phyloP scores from a whole-genome alignment of 2,329 filamentous ascomycete genomes.

The Mariannaea elegans region DNA sequence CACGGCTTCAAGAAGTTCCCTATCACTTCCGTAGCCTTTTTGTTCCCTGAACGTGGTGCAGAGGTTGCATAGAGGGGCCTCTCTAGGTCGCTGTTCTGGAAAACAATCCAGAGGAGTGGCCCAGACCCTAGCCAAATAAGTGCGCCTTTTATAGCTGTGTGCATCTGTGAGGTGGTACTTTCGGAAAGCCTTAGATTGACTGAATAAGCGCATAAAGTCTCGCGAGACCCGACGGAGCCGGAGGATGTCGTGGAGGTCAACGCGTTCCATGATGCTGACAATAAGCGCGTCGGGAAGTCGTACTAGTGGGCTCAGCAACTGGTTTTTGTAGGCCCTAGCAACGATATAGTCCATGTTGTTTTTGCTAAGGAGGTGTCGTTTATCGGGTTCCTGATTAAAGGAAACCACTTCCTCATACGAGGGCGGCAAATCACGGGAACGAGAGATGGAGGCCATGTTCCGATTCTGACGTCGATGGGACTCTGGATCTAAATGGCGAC shows the following conservation, averaged over 20 bases:
- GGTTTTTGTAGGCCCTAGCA: slow-evolving; percentile 8
- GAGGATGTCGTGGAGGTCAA: slow-evolving; percentile 5
- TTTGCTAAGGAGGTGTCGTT: neutral
- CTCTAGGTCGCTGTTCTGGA: neutral
- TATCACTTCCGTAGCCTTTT: slow-evolving; percentile 1
- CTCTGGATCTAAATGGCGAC: neutral
- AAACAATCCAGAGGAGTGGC: slow-evolving; percentile 7
- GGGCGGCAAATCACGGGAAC: neutral
- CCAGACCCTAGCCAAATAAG: slow-evolving; percentile 1
- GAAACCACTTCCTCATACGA: neutral
- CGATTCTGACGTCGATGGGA: neutral
- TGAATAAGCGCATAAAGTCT: slow-evolving; percentile 18
- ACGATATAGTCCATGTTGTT: slow-evolving; percentile 4
- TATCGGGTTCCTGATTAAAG: neutral
- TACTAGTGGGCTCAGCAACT: slow-evolving; percentile 4
- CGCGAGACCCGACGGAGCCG: slow-evolving; percentile 12
- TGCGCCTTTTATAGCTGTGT: neutral
- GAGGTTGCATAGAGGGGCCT: neutral
- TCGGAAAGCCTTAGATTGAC: neutral
- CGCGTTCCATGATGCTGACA: slow-evolving; percentile 5
- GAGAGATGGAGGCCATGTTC: neutral
- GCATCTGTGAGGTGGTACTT: slow-evolving; percentile 12
- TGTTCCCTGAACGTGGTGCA: neutral
- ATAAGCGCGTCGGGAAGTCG: slow-evolving; percentile 10
- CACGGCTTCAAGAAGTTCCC: slow-evolving; percentile 2